Conservation (phyloP, 306 rosid genomes). For the Cyclanthera cordifolia region DNA sequence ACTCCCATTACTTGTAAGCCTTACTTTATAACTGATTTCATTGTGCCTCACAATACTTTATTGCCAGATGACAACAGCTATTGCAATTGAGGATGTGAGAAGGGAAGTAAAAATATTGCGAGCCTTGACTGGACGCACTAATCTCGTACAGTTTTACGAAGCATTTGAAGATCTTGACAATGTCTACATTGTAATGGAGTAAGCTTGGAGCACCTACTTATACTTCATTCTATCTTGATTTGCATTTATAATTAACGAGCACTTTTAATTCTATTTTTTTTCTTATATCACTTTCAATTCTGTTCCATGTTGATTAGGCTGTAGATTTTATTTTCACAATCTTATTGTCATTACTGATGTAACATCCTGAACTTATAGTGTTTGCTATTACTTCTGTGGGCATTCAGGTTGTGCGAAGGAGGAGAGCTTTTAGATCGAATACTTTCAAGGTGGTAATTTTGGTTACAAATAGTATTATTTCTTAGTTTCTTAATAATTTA, state of each 20-base stretch:
- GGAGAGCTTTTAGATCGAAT: conserved; percentile 97
- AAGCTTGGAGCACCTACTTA: conserved; percentile 31
- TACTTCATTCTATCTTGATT: conserved; percentile 1
- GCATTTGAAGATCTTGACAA: conserved; percentile 93
- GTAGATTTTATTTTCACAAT: not conserved
- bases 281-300: not conserved
- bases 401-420: conserved; percentile 93
- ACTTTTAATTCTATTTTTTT: not conserved
- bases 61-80: conserved; percentile 89
- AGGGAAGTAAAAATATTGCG: conserved; percentile 95
- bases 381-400: not conserved
- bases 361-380: not conserved
- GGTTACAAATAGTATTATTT: not conserved
- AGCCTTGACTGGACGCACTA: conserved; percentile 80
- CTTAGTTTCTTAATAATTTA: conserved; percentile 10
- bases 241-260: not conserved
- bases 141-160: conserved; percentile 74
- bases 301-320: not conserved
- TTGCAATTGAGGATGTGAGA: conserved; percentile 95
- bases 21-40: not conserved
- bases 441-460: conserved; percentile 63
- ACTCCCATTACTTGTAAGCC: not conserved
- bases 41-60: conserved; percentile 5
- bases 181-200: conserved; percentile 99
- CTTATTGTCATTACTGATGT: conserved; percentile 1